These are phyloP conservation scores for Cicer bijugum DNA, from an alignment of 306 rosid species.

Conservation along the genomic window DNA sequence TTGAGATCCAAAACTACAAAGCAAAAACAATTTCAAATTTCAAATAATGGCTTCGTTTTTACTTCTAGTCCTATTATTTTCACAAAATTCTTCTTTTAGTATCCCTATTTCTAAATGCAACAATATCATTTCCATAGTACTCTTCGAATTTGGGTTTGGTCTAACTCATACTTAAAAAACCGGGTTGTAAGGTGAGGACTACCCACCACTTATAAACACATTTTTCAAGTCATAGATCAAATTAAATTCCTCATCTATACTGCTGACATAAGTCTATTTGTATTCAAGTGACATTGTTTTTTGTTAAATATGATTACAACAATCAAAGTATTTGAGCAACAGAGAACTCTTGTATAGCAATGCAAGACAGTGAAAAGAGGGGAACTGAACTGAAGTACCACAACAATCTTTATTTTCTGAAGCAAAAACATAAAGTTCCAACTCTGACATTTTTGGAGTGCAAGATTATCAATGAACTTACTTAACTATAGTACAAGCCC, in stretches of 20 bases:
- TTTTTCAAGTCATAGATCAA: not conserved
- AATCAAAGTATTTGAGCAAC: slow-evolving; percentile 6
- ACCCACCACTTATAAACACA: no score
- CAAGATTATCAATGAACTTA: slow-evolving; percentile 8
- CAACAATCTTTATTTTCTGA: not conserved
- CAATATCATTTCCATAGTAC: not conserved
- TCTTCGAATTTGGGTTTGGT: no score
- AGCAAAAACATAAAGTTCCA: not conserved
- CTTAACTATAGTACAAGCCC: not conserved
- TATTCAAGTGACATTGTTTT: slow-evolving; percentile 14
- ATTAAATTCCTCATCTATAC: not conserved
- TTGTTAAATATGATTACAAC: slow-evolving; percentile 15
- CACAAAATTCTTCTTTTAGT: not conserved
- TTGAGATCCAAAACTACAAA: slow-evolving; percentile 40
- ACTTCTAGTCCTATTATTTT: slow-evolving; percentile 1
- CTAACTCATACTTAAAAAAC: no score
- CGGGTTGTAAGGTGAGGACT: no score
- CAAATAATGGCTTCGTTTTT: not conserved
- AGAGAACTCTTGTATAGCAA: slow-evolving; percentile 14
- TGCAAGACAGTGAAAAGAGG: slow-evolving; percentile 12
- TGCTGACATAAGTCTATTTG: not conserved
- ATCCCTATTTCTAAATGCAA: slow-evolving; percentile 8
- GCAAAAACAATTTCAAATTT: slow-evolving; percentile 31
- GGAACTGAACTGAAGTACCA: not conserved
- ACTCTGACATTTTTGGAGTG: not conserved